These are phyloP conservation scores for Puccinia polysora DNA, from an alignment of 1,284 basidiomycete species.

Conservation along the genomic window DNA sequence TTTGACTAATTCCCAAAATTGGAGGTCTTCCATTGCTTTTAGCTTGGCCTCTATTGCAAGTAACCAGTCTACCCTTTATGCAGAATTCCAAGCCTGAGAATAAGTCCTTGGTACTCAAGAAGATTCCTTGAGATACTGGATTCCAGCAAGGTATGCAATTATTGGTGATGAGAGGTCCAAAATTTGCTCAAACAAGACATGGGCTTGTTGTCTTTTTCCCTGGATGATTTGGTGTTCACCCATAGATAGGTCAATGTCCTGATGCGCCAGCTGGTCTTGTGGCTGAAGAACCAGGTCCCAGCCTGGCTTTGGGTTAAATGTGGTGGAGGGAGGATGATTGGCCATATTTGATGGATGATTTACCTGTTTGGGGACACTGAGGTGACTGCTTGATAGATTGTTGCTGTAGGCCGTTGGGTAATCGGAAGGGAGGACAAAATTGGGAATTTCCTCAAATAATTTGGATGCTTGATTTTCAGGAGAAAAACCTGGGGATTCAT, in stretches of 20 bases:
- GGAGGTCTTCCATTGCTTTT: background rate
- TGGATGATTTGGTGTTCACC: background rate
- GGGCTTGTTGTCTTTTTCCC: background rate
- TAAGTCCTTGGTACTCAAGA: slow-evolving; percentile 1
- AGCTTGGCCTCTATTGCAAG: background rate
- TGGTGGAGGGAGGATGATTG: background rate
- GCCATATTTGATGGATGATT: background rate
- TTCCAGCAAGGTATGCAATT: background rate
- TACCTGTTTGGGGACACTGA: background rate
- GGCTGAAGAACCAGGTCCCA: background rate
- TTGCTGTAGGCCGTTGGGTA: background rate
- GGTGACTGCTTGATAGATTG: background rate
- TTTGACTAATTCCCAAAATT: slow-evolving; percentile 9
- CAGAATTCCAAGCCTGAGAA: background rate
- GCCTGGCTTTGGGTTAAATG: background rate
- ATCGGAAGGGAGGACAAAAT: background rate
- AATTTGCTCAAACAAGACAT: background rate
- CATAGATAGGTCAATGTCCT: background rate
- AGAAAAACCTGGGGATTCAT: background rate
- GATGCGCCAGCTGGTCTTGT: background rate
- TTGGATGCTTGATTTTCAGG: background rate
- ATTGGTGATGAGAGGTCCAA: background rate
- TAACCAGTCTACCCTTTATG: background rate
- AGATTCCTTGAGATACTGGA: background rate
- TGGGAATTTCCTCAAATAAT: background rate